Evolutionary conservation across 2,329 filamentous ascomycete species (phyloP).

Genomic region (Cryoendolithus antarcticus): DNA sequence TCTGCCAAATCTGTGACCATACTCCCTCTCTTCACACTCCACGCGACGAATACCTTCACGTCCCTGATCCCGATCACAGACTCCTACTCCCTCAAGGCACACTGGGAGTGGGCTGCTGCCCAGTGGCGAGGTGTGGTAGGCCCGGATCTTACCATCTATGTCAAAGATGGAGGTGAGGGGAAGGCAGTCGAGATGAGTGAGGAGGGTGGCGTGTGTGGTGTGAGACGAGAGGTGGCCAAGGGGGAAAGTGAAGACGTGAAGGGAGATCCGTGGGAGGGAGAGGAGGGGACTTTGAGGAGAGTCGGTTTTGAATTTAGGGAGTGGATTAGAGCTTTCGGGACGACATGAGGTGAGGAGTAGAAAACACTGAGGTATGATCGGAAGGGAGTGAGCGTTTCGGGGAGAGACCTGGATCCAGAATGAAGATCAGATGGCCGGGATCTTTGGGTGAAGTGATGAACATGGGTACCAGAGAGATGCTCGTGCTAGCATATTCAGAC

Average conservation of each 20-base stretch:
- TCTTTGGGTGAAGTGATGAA: too few species aligned
- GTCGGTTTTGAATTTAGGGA: conserved; percentile 82
- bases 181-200: conserved; percentile 26
- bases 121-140: conserved; percentile 80
- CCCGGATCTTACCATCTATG: conserved; percentile 66
- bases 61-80: conserved; percentile 63
- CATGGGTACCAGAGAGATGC: too few species aligned
- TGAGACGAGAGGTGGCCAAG: conserved; percentile 19
- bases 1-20: conserved; percentile 55
- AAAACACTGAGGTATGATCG: too few species aligned
- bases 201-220: conserved; percentile 29
- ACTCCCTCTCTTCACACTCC: conserved; percentile 68
- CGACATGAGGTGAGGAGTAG: too few species aligned
- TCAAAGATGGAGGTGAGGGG: conserved; percentile 30
- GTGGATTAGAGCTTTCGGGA: conserved; percentile 44
- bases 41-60: conserved; percentile 63
- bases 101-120: conserved; percentile 96
- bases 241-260: too few species aligned
- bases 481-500: too few species aligned
- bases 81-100: conserved; percentile 67
- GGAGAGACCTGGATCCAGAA: too few species aligned
- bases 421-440: too few species aligned
- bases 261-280: conserved; percentile 23
- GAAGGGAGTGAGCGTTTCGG: too few species aligned
- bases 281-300: conserved; percentile 49